Evolutionary conservation across 179 eudicot species (phyloP).

Genomic region (Camellia oleifera): DNA sequence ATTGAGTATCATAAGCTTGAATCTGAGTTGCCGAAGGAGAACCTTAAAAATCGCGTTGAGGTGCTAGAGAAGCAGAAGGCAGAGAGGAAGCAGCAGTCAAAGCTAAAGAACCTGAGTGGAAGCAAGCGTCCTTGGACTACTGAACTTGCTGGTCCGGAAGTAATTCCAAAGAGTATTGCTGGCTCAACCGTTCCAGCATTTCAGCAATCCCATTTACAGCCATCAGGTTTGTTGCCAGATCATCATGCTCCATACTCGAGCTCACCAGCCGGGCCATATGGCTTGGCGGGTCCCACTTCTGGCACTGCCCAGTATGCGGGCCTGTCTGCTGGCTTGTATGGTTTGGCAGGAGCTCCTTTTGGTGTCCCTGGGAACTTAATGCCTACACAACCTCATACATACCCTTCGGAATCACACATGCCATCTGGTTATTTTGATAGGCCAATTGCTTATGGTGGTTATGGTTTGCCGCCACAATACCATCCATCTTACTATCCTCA

Average conservation of each 20-base stretch:
- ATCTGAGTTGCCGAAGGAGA: slow-evolving; percentile 26
- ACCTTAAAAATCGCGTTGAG: slow-evolving; percentile 21
- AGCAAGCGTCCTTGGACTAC: slow-evolving; percentile 15
- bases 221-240: slow-evolving; percentile 19
- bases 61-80: slow-evolving; percentile 20
- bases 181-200: slow-evolving; percentile 1
- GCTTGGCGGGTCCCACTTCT: slow-evolving; percentile 10
- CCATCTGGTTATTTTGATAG: slow-evolving; percentile 21
- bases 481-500: slow-evolving; percentile 28
- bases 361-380: slow-evolving; percentile 14
- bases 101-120: slow-evolving; percentile 12
- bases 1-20: slow-evolving; percentile 27
- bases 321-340: slow-evolving; percentile 16
- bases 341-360: slow-evolving; percentile 14
- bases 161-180: slow-evolving; percentile 4
- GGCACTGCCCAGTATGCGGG: slow-evolving; percentile 14
- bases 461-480: slow-evolving; percentile 24
- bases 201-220: slow-evolving; percentile 13
- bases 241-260: slow-evolving; percentile 17
- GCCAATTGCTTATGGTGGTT: slow-evolving; percentile 22
- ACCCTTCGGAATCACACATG: slow-evolving; percentile 18
- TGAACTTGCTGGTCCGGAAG: slow-evolving; percentile 13
- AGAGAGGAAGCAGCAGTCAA: slow-evolving; percentile 16
- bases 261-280: slow-evolving; percentile 22
- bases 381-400: slow-evolving; percentile 10